Conservation (phyloP, 2,329 filamentous ascomycete genomes). For the Arthrobotrys musiformis region DNA sequence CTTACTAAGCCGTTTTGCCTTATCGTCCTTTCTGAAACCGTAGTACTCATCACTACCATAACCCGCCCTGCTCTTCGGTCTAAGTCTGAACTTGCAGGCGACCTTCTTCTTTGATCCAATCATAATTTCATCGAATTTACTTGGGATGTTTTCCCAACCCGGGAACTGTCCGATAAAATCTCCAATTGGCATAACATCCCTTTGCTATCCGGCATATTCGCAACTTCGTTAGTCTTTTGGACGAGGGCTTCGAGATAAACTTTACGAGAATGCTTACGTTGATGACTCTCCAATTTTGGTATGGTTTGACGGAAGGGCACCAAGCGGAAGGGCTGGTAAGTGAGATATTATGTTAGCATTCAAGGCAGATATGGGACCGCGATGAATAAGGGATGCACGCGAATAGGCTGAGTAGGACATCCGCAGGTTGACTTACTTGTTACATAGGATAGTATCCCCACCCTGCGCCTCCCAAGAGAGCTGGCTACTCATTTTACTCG, state of each 20-base stretch:
- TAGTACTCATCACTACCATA: background rate
- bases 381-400: background rate
- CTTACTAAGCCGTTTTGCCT: conserved; percentile 8
- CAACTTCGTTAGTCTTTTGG: background rate
- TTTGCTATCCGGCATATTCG: background rate
- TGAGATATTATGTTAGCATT: background rate
- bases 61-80: background rate
- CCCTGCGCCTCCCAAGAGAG: conserved; percentile 56
- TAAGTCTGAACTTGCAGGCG: conserved; percentile 5
- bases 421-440: conserved; percentile 40
- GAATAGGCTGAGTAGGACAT: too few relatives aligned
- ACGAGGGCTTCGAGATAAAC: background rate
- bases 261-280: conserved; percentile 28
- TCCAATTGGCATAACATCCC: conserved; percentile 11
- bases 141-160: conserved; percentile 5
- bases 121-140: background rate
- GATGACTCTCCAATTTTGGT: conserved; percentile 56
- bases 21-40: background rate
- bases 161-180: conserved; percentile 21
- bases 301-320: conserved; percentile 52
- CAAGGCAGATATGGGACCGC: too few relatives aligned
- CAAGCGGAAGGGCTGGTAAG: conserved; percentile 39
- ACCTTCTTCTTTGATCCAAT: conserved; percentile 4
- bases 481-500: conserved; percentile 19
- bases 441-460: conserved; percentile 55